Evolutionary conservation across 805 yeast species (phyloP).

Genomic region (Myxozyma neglecta): DNA sequence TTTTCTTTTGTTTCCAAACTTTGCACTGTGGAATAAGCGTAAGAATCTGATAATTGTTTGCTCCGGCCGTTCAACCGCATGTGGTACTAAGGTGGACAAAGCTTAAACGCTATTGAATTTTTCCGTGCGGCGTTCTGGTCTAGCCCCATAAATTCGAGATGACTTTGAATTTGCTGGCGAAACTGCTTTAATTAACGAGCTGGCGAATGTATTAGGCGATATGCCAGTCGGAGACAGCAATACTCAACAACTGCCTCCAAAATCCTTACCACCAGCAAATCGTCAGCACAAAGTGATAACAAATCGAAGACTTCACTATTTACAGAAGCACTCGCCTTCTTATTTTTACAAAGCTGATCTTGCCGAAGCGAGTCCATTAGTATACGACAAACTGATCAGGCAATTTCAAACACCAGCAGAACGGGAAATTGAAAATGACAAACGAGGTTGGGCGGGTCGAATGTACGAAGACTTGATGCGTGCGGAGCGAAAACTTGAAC

Average conservation of each 20-base stretch:
- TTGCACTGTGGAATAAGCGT: too few species aligned
- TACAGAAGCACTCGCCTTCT: constrained; percentile 6
- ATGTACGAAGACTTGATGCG: constrained; percentile 27
- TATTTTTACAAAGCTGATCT: constrained; percentile 14
- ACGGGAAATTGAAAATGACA: constrained; percentile 14
- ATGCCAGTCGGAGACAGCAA: not conserved
- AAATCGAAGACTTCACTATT: constrained; percentile 24
- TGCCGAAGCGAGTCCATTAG: constrained; percentile 20
- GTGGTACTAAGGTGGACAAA: too few species aligned
- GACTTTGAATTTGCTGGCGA: too few species aligned
- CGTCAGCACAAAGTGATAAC: constrained; percentile 12
- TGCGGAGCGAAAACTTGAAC: constrained; percentile 19
- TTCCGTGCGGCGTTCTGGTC: too few species aligned
- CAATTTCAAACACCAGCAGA: constrained; percentile 19
- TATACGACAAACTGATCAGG: constrained; percentile 19
- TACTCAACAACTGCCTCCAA: not conserved
- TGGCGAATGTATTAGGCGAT: not conserved
- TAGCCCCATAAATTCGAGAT: too few species aligned
- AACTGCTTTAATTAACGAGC: too few species aligned
- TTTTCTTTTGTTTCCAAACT: too few species aligned
- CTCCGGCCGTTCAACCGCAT: too few species aligned
- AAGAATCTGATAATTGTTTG: too few species aligned
- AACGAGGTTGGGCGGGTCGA: constrained; percentile 27
- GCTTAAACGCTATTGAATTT: too few species aligned
- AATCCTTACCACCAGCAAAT: not conserved